A percentile compares a stretch with the other conserved stretches of the same genome.
phyloP scores from a whole-genome alignment of 805 yeast species.

The Spencermartinsiella europaea region DNA sequence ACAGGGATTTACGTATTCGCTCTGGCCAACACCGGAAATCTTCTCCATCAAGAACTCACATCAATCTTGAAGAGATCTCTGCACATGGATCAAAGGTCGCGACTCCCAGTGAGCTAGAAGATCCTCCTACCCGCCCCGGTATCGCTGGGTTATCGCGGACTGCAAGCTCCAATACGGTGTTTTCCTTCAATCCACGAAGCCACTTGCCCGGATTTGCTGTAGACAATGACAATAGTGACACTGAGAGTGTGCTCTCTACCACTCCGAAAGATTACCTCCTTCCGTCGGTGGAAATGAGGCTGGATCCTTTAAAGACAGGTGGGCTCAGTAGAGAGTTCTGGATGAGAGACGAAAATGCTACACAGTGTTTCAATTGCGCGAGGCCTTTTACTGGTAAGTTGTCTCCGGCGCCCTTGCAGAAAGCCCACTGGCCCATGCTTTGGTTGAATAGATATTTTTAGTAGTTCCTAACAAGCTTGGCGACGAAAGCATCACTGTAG shows the following conservation, averaged over 20 bases:
- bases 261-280: constrained; percentile 13
- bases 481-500: constrained; percentile 93
- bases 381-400: constrained; percentile 51
- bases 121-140: background rate
- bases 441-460: too few species aligned
- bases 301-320: constrained; percentile 17
- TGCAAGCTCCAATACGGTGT: constrained; percentile 19
- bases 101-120: background rate
- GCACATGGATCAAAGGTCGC: background rate
- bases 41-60: background rate
- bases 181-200: constrained; percentile 19
- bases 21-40: background rate
- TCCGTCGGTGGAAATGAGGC: constrained; percentile 8
- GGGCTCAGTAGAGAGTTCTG: constrained; percentile 72
- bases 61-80: background rate
- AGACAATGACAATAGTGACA: constrained; percentile 24
- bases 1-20: background rate
- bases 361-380: constrained; percentile 81
- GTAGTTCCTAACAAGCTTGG: constrained; percentile 39
- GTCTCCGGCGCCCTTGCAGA: too few species aligned
- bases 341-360: constrained; percentile 93
- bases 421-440: too few species aligned
- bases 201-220: constrained; percentile 23
- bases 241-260: constrained; percentile 22
- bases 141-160: constrained; percentile 15